Conservation (phyloP, 2,329 filamentous ascomycete species). For the Ophiocordyceps camponoti-floridani region DNA sequence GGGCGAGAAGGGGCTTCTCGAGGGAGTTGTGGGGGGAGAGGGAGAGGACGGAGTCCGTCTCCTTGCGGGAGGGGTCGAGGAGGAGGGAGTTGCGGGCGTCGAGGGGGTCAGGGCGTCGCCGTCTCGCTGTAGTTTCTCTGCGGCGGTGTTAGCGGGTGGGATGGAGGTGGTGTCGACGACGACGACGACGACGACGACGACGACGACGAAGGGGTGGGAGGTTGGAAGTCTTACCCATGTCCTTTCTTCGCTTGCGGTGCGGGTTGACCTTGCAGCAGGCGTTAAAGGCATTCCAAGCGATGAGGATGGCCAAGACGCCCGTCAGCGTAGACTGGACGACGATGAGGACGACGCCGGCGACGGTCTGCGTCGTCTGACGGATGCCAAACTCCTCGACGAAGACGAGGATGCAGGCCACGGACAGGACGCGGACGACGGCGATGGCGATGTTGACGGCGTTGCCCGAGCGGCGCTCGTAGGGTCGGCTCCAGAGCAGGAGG, state of each 20-base stretch:
- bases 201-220: neutral
- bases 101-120: constrained; percentile 72
- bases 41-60: constrained; percentile 15
- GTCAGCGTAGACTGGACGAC: constrained; percentile 79
- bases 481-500: constrained; percentile 68
- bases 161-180: neutral
- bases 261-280: constrained; percentile 75
- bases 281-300: constrained; percentile 75
- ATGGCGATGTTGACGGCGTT: constrained; percentile 92
- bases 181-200: neutral
- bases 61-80: constrained; percentile 33
- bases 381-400: constrained; percentile 91
- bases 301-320: constrained; percentile 67
- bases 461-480: constrained; percentile 70
- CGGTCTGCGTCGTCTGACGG: constrained; percentile 78
- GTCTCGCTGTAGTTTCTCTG: constrained; percentile 64
- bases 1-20: constrained; percentile 12
- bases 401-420: constrained; percentile 72
- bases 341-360: constrained; percentile 84
- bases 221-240: constrained; percentile 61
- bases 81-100: constrained; percentile 78
- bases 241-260: constrained; percentile 74
- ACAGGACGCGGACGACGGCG: constrained; percentile 74
- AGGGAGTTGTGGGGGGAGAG: constrained; percentile 17
- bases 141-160: constrained; percentile 3